Base-by-base conservation (phyloP, 2,329 filamentous ascomycete species). In the Aspergillus floridensis region DNA sequence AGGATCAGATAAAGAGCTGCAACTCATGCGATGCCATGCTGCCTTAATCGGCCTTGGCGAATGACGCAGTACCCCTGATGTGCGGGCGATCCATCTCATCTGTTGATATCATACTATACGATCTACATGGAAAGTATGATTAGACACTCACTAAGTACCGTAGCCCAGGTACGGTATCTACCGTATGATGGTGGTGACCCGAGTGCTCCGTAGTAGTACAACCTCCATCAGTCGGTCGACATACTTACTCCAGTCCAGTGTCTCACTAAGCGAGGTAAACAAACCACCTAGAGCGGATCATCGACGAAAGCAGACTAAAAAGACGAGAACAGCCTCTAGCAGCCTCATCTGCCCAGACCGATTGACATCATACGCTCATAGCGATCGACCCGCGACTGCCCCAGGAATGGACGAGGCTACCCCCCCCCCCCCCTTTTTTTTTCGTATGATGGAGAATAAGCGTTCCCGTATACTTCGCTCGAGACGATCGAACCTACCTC, bases 31-130 rank as follows among this genome's bases (percentile, higher is more conserved):
- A 44, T 44, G 38, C 38, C 38, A 44, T 44, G 38, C 38, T 44
- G 14, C 38, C 38, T 44, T 44, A 19, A 46, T 41, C 19, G 51
- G 29, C 26, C 51, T 53, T 53, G 51, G 51, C 32, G 11, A 53
- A 44, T 44, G 38, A 44, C 38, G 51, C 51, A 49, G 12, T 31
- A 24, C 48, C 51, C 51, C 51, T 53, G 51, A 53, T 53, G 51
- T 44, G 51, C 26, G 24, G 51, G 26, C 51, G 51, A 53, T 53
- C 51, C 19, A n/a, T 32, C 26, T 35, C 35, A 14, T 21, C 22
- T 52, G 24, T 35, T 52, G 16, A 22, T 52, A n/a, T 52, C 49
- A n/a, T 52, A 22, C 24, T 21, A 35, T 44, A 19, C 38, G 7
- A 16, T n/a, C 14, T 44, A 44, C 16, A 44, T 7, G 38, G 38